Base-by-base conservation (phyloP, 352 stramenopile genomes). In the Globisporangium spiculum region DNA sequence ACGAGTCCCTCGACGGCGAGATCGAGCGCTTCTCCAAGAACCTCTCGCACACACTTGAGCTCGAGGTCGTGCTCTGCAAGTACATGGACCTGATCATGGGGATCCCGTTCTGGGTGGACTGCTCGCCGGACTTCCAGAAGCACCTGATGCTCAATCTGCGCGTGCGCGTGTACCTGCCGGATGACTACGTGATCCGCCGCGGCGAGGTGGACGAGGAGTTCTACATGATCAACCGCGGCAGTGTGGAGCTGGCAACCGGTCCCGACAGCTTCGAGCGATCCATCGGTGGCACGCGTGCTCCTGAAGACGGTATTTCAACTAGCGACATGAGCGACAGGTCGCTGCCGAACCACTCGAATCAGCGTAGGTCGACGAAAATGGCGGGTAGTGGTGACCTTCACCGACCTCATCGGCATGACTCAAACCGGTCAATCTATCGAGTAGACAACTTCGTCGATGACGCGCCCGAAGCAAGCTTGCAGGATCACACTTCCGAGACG, bases 41-140 rank as follows among this genome's bases (percentile, higher is more conserved):
- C 5, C 67, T 93, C 8, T 79, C 76, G 7, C 80, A 89, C 56
- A 92, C 84, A 22, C 75, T 92, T 2, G n/a, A n/a, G n/a, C n/a
- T n/a, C n/a, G 78, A 75, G 24, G 78, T 91, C 60, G 78, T 81
- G 54, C 66, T 93, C 2, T 95, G 79, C 72, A 91, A 91, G 72
- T 94, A 78, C 76, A 84, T 84, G 73, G 72, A 82, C 46, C 63
- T 88, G 27, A 70, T 81, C 34, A 77, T 81, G 68, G 69, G 81
- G 64, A 71, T 88, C 78, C 61, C 53, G 44, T 66, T 63, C 32
- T 64, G 83, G 77, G 46, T 74, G 5, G 70, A 76, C 3, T 89
- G 79, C 36, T 76, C 74, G 0, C 69, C 76, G 1, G 80, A 86
- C 66, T 84, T 91, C 44, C 71, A 84, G 20, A 88, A 84, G 55